Percentiles rank a stretch among this genome's conserved stretches.
Conservation (phyloP, 495 filamentous ascomycete species). For the Podospora tetraspora region DNA sequence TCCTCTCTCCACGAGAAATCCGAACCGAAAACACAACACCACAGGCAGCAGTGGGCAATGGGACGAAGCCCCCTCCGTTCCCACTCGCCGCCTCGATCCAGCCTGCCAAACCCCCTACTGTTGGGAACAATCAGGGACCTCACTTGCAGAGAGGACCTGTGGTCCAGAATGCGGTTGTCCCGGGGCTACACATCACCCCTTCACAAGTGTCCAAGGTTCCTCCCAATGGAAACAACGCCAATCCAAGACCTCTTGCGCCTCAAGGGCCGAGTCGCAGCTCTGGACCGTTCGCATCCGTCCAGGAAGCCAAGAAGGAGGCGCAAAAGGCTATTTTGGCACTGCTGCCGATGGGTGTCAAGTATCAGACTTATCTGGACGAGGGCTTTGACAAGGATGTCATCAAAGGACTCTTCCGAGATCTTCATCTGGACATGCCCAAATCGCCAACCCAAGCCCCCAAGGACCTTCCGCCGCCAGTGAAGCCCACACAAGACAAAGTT, state of each 20-base stretch:
- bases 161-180: background rate
- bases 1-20: conserved; percentile 43
- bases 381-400: conserved; percentile 62
- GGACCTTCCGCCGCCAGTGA: background rate
- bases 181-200: conserved; percentile 8
- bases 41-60: conserved; percentile 1
- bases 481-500: background rate
- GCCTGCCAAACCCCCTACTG: background rate
- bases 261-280: background rate
- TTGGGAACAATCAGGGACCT: background rate
- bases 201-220: background rate
- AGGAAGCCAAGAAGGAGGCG: conserved; percentile 59
- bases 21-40: conserved; percentile 25
- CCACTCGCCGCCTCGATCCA: background rate
- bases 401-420: conserved; percentile 57
- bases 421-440: conserved; percentile 51
- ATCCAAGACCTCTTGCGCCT: background rate
- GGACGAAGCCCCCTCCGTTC: background rate
- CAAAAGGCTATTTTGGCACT: conserved; percentile 63
- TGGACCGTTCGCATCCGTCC: conserved; percentile 25
- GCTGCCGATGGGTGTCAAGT: conserved; percentile 59
- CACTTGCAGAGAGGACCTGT: background rate
- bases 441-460: background rate
- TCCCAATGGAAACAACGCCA: background rate
- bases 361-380: conserved; percentile 62